phyloP scores from a whole-genome alignment of 108 stramenopile species.

The Skeletonema costatum region DNA sequence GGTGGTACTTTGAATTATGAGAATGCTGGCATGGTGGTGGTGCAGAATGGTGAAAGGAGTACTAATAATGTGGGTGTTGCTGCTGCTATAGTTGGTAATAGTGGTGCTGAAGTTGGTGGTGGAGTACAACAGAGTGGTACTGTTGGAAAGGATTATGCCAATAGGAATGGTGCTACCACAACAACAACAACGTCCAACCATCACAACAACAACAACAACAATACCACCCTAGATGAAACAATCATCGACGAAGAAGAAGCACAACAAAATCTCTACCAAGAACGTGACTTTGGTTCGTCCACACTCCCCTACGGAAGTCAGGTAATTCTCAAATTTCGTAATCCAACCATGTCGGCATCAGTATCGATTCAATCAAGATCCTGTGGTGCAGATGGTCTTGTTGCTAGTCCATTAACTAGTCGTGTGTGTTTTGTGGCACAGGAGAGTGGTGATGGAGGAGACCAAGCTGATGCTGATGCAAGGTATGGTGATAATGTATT shows the following conservation, averaged over 20 bases:
- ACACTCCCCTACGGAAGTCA: constrained; percentile 31
- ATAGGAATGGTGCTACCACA: no score
- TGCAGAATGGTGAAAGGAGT: background rate
- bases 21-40: background rate
- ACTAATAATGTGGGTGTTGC: background rate
- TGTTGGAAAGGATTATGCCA: background rate
- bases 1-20: background rate
- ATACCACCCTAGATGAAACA: constrained; percentile 2
- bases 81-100: background rate
- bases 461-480: background rate
- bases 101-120: background rate
- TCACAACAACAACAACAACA: background rate
- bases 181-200: background rate
- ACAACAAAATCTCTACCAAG: background rate
- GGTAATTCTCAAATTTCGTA: constrained; percentile 28
- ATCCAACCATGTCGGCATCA: constrained; percentile 29
- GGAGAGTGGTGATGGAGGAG: constrained; percentile 15
- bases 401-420: background rate
- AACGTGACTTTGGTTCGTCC: constrained; percentile 1
- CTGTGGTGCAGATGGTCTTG: background rate
- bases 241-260: constrained; percentile 10
- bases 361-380: constrained; percentile 19
- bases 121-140: background rate
- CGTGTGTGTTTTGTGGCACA: constrained; percentile 37
- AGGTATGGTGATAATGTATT: constrained; percentile 3